Conservation (phyloP, 495 filamentous ascomycete species). For the Podospora pseudopauciseta region DNA sequence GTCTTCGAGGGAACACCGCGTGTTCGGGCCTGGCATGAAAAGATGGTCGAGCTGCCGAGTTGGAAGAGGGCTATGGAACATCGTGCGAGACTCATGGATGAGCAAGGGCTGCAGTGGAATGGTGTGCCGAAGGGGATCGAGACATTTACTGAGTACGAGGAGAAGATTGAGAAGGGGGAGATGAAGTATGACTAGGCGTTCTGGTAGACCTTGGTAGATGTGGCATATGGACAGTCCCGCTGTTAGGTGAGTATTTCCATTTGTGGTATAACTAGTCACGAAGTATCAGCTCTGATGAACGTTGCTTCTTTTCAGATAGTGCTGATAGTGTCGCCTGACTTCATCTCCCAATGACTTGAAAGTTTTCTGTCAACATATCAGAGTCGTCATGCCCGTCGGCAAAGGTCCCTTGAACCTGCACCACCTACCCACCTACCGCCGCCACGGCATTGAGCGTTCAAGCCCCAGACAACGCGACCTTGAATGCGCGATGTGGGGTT, state of each 20-base stretch:
- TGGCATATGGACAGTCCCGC: no score
- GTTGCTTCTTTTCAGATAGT: no score
- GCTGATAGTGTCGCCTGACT: no score
- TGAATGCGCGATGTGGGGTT: background rate
- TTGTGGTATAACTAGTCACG: no score
- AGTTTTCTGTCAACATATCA: no score
- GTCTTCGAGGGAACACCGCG: constrained; percentile 12
- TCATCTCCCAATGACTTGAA: no score
- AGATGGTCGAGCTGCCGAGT: constrained; percentile 12
- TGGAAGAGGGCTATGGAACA: constrained; percentile 17
- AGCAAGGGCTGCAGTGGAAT: constrained; percentile 26
- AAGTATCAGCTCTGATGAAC: no score
- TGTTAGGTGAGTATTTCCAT: no score
- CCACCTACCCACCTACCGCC: no score
- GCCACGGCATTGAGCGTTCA: background rate
- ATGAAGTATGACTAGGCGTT: background rate
- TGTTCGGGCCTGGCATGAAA: constrained; percentile 15
- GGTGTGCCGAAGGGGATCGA: constrained; percentile 26
- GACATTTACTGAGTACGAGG: constrained; percentile 23
- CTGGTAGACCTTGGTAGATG: no score
- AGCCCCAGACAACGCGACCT: background rate
- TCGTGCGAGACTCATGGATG: constrained; percentile 25
- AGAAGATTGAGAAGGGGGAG: constrained; percentile 18
- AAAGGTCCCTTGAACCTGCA: no score
- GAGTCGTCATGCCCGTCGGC: no score